Evolutionary conservation across 2,329 filamentous ascomycete species (phyloP), one percentile per base, ranked within the genome.

Genomic region (Penicillium sp.): DNA sequence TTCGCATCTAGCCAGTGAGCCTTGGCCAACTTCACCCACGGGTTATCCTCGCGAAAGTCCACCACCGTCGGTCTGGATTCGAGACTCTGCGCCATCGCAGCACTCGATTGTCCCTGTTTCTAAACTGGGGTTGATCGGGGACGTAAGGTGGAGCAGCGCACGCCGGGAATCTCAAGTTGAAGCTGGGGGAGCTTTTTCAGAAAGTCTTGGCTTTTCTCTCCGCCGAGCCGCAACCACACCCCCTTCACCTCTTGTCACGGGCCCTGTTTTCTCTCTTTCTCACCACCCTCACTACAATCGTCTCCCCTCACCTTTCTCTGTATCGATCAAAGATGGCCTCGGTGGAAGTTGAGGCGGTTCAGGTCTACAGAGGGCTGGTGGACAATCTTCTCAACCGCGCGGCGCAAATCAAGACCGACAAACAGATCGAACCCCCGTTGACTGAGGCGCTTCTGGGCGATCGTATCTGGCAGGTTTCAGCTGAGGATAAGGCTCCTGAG

Each of bases 1-100:
- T 87, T 90, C 47, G 82, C 73, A 70, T 88, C 88, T 58, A 96
- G 79, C 94, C 94, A 99, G 75, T 93, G 83, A 73, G 89, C 86
- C 69, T 87, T 85, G 58, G 94, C 94, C 61, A 97, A 79, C 71
- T 89, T 77, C 57, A 84, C 82, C 75, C 84, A 83, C 59, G 79
- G 66, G 59, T 69, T 75, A 51, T 75, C 72, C 54, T 72, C 73
- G 56, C 72, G 72, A 53, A 76, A 70, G 59, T 77, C 75, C 57
- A 73, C 73, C 57, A 75, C 74, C 14, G 73, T 75, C 46, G 75
- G 73, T 63, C 71, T 67, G 57, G 70, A 70, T 65, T 78, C 75
- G 54, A 73, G 68, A 65, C 69, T 72, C 56, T 74, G 83, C 67
- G 88, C 86, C 76, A 91, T 90, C 62, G 83, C 70, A 67, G 74